Conservation (phyloP, 116 monocot genomes). For the Thalassia testudinum region DNA sequence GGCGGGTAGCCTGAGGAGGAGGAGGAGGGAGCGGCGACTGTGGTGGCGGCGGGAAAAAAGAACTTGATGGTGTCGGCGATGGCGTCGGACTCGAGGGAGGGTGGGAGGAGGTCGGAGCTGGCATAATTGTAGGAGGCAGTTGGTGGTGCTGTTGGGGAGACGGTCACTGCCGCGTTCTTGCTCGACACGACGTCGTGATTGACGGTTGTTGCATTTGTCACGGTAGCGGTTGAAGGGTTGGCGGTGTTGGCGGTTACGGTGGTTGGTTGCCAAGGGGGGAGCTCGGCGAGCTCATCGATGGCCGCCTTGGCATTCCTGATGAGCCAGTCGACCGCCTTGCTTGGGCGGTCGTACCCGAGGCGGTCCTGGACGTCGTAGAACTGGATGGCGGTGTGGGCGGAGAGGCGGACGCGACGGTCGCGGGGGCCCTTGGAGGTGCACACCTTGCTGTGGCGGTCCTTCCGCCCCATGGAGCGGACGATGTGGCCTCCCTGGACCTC, state of each 20-base stretch:
- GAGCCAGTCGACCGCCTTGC: conserved; percentile 95
- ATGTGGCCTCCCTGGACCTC: conserved; percentile 81
- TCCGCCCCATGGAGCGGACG: conserved; percentile 70
- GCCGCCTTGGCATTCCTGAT: conserved; percentile 72
- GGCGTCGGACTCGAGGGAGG: conserved; percentile 60
- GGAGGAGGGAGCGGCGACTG: conserved; percentile 13
- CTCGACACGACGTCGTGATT: too few species aligned
- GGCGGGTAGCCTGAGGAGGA: conserved; percentile 41
- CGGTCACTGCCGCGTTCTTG: background rate
- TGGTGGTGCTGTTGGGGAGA: background rate
- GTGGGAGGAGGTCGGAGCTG: conserved; percentile 26
- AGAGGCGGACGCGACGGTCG: conserved; percentile 83
- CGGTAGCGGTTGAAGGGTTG: background rate
- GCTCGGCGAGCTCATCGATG: conserved; percentile 67
- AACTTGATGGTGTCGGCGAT: conserved; percentile 90
- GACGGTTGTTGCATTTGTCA: background rate
- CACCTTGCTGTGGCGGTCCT: conserved; percentile 97
- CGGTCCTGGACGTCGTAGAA: conserved; percentile 98
- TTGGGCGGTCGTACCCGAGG: conserved; percentile 90
- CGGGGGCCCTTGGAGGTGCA: conserved; percentile 82
- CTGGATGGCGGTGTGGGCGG: conserved; percentile 92
- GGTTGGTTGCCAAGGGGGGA: conserved; percentile 27
- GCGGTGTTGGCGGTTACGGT: conserved; percentile 3
- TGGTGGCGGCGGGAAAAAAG: conserved; percentile 58
- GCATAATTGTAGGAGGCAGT: conserved; percentile 8